Conservation (phyloP, 2,329 filamentous ascomycete species). For the Aspergillus fructus region DNA sequence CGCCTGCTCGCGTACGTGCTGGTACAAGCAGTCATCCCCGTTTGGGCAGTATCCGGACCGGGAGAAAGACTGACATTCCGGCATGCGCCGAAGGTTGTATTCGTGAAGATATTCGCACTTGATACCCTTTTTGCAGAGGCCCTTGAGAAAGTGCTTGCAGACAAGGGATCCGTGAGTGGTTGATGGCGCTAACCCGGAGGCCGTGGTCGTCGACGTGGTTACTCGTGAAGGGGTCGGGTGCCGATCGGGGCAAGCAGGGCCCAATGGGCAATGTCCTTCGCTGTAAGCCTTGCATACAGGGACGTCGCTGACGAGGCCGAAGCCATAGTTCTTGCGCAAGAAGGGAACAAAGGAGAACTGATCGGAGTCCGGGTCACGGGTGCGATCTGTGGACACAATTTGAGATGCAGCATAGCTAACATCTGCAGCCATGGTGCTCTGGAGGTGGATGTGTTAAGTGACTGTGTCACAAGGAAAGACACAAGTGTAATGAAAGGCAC, state of each 20-base stretch:
- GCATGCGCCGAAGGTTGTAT: conserved; percentile 97
- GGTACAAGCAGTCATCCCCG: conserved; percentile 92
- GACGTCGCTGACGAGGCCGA: conserved; percentile 74
- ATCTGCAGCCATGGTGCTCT: conserved; percentile 33
- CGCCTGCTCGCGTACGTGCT: conserved; percentile 81
- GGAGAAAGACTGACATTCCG: conserved; percentile 95
- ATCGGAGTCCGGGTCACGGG: conserved; percentile 50
- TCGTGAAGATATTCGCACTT: conserved; percentile 97
- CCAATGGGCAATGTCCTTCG: conserved; percentile 82
- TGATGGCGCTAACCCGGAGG: conserved; percentile 40
- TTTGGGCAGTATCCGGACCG: conserved; percentile 93
- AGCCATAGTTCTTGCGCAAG: conserved; percentile 77
- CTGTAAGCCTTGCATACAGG: conserved; percentile 85
- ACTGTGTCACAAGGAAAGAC: not conserved
- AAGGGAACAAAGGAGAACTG: conserved; percentile 85
- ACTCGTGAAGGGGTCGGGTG: conserved; percentile 58
- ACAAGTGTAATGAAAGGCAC: not conserved
- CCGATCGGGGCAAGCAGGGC: conserved; percentile 79
- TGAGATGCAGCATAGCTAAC: conserved; percentile 32
- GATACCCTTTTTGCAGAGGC: conserved; percentile 96
- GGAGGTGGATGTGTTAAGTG: not conserved
- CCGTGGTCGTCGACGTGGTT: conserved; percentile 45
- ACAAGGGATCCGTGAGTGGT: conserved; percentile 63
- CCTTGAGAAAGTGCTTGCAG: conserved; percentile 98
- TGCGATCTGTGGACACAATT: conserved; percentile 36